Evolutionary conservation across 2,329 filamentous ascomycete species (phyloP).

Genomic region (Trichophyton verrucosum): DNA sequence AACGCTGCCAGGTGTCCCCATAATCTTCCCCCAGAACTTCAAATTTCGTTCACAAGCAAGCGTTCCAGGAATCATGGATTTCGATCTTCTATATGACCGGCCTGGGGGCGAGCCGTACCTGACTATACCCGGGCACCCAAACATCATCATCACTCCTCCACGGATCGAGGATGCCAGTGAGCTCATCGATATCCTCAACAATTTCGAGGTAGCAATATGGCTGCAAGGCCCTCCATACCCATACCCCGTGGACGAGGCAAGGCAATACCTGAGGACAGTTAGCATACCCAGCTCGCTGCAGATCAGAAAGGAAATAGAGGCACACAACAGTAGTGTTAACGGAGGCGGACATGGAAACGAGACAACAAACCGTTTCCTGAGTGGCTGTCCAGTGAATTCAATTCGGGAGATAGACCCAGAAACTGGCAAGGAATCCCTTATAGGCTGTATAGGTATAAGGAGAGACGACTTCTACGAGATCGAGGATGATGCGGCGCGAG

Average conservation of each 20-base stretch:
- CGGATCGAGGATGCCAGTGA: neutral
- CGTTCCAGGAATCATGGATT: neutral
- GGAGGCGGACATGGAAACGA: neutral
- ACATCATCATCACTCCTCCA: conserved; percentile 9
- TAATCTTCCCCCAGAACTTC: too few relatives aligned
- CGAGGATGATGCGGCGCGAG: conserved; percentile 4
- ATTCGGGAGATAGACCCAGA: conserved; percentile 7
- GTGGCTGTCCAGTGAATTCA: conserved; percentile 4
- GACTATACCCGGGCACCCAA: neutral
- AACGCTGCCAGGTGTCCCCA: too few relatives aligned
- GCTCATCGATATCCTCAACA: neutral
- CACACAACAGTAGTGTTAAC: neutral
- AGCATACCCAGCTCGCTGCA: neutral
- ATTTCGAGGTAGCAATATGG: conserved; percentile 6
- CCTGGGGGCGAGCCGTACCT: conserved; percentile 9
- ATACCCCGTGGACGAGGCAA: conserved; percentile 4
- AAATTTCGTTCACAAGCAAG: too few relatives aligned
- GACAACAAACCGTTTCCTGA: neutral
- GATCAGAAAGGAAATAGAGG: neutral
- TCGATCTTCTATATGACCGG: conserved; percentile 5
- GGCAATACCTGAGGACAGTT: neutral
- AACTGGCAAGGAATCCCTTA: conserved; percentile 5
- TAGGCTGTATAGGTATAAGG: conserved; percentile 3
- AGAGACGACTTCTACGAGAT: conserved; percentile 6
- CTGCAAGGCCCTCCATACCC: conserved; percentile 7